Evolutionary conservation across 345 rosid genomes (phyloP).

Genomic region (Iberis pinnata): DNA sequence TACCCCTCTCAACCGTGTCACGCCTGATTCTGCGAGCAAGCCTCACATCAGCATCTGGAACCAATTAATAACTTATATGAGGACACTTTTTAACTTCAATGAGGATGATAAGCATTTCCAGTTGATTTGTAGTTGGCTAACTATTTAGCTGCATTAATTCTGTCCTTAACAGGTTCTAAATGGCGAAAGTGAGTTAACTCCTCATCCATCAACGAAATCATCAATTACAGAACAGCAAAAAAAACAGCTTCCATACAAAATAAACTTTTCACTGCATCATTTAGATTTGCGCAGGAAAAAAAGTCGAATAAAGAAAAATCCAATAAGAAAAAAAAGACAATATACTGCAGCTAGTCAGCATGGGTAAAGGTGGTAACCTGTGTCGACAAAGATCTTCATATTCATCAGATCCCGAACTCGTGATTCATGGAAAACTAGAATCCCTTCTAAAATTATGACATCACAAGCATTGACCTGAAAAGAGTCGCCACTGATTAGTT

Average conservation of each 20-base stretch:
- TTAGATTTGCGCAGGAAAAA: background rate
- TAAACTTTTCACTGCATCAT: background rate
- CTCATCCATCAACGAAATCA: conserved; percentile 1
- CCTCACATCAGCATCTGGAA: conserved; percentile 98
- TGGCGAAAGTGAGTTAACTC: background rate
- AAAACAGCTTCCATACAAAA: conserved; percentile 15
- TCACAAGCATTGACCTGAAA: conserved; percentile 92
- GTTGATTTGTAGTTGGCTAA: background rate
- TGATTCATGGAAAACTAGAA: conserved; percentile 87
- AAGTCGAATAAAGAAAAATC: background rate
- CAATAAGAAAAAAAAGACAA: background rate
- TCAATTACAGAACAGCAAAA: conserved; percentile 5
- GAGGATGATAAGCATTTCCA: background rate
- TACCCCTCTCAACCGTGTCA: conserved; percentile 92
- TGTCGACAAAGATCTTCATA: conserved; percentile 96
- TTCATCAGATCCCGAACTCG: conserved; percentile 86
- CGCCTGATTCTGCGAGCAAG: conserved; percentile 99
- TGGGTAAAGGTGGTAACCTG: conserved; percentile 44
- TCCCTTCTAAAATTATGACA: conserved; percentile 97
- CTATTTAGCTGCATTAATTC: background rate
- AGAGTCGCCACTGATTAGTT: conserved; percentile 7
- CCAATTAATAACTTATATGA: conserved; percentile 28
- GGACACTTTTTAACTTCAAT: conserved; percentile 3
- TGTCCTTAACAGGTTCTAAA: background rate
- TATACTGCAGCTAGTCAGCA: background rate